Base-by-base conservation (phyloP, 768 basidiomycete species). In the Hygrophorus pudorinus region DNA sequence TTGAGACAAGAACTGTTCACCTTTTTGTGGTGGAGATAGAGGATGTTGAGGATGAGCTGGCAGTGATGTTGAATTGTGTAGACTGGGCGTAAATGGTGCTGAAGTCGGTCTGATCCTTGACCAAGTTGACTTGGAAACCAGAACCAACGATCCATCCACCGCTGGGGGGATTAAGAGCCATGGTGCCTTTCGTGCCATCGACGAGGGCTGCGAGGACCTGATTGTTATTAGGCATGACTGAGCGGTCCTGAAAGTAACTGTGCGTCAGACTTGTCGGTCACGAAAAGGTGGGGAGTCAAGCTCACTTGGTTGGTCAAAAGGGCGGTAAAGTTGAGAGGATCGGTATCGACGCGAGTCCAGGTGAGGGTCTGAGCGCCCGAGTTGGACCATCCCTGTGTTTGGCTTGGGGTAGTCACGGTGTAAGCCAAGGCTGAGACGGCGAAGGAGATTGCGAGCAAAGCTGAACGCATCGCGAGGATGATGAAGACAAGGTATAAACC, bases 41-140 rank as follows among this genome's bases (percentile, higher is more conserved):
- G 31, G 43, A 24, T 12, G 32, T 28, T 6, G 56, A 45, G 29
- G 41, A 33, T 24, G 58, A 52, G 12, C 63, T 44, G 2, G 57
- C 45, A 12, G 56, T 60, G 42, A 75, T 70, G 36, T 53, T 62
- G 61, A 90, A 92, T 44, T 75, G 56, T 20, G 45, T 41, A 13
- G 85, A 88, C 62, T 92, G 86, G 31, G 87, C 85, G 42, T 77
- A 70, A 51, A 91, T 78, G 41, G 63, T 61, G 58, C 59, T 55
- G 17, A 73, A 63, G 43, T 76, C 41, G 14, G 70, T 44, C 2
- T 67, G 49, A 51, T 74, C 68, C 51, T 66, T 53, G 48, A 81
- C 76, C 20, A 92, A 60, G 66, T 91, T 87, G 61, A 93, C 70
- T 45, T 75, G 80, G 74, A 75, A 92, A 29, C 61, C 65, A 28